Percentiles rank a stretch among this genome's conserved stretches.
These are phyloP conservation scores for Cenococcum geophilum DNA, from an alignment of 495 filamentous ascomycete species.

Conservation along the genomic window DNA sequence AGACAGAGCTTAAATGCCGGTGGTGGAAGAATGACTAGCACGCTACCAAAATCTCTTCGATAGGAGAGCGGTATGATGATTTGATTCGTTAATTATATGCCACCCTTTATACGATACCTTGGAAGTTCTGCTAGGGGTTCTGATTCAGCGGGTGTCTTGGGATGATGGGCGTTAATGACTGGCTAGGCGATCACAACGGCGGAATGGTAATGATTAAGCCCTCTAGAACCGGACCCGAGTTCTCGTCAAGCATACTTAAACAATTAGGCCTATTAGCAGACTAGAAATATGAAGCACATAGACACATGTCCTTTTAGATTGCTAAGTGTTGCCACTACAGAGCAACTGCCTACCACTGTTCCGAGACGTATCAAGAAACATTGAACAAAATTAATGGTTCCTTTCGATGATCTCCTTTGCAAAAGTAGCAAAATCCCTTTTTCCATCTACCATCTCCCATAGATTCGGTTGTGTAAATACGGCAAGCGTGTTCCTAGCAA, in stretches of 20 bases:
- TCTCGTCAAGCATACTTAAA: too few relatives aligned
- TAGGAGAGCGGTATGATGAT: not conserved
- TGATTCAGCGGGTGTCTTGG: not conserved
- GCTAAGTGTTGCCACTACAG: too few relatives aligned
- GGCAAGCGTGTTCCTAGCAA: conserved; percentile 88
- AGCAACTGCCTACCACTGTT: too few relatives aligned
- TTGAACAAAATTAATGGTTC: conserved; percentile 44
- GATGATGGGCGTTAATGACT: not conserved
- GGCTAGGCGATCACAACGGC: not conserved
- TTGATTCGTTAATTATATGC: not conserved
- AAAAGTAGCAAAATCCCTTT: conserved; percentile 79
- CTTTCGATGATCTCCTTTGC: conserved; percentile 74
- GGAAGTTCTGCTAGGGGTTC: not conserved
- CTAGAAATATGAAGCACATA: too few relatives aligned
- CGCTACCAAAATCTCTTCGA: not conserved
- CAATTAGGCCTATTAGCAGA: too few relatives aligned
- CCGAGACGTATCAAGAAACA: too few relatives aligned
- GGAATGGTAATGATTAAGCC: not conserved
- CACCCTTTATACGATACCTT: not conserved
- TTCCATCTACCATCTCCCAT: conserved; percentile 71
- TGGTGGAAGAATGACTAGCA: conserved; percentile 40
- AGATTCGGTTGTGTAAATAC: conserved; percentile 98
- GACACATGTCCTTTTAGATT: too few relatives aligned
- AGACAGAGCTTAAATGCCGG: conserved; percentile 78
- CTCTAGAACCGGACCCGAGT: not conserved